Evolutionary conservation across 2,329 filamentous ascomycete genomes (phyloP), one percentile per base, ranked within the genome.

Genomic region (Fusarium luffae): DNA sequence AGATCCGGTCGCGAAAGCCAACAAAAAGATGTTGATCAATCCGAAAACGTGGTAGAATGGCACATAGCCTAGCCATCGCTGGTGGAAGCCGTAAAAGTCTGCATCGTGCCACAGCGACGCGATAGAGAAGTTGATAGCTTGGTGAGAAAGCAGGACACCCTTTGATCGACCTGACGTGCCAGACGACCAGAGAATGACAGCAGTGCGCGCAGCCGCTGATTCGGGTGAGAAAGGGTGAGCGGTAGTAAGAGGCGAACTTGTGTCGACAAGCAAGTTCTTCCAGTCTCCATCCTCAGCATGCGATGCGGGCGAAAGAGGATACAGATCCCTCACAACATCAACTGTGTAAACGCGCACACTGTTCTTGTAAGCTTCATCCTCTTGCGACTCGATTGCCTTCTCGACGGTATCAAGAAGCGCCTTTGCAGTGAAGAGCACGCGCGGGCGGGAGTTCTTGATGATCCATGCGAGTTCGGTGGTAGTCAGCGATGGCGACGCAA

Each of bases 141-240:
- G 82, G 77, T 94, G 91, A 4, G 89, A 89, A 55, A 93, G 88
- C 74, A 91, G 85, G 2, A 93, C 92, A 40, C 92, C 92, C 76
- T 94, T 94, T 14, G 92, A 91, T 1, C 90, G 83, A 2, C 92
- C 92, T 0, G 92, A 94, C 0, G 90, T 92, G 14, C 91, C 86
- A 1, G 85, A 89, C 0, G 81, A 83, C 81, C 81, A 83, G 54
- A 83, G 77, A 49, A 83, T 81, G 2, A 83, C 71, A 42, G 81
- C 81, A 4, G 87, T 90, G 75, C 92, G 92, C 70, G 90, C 90
- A 7, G 44, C 18, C 1, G 76, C 68, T 14, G 71, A 76, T 25
- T 68, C 62, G 12, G 72, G 44, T 1, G 73, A 74, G 62, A 85
- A 82, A 13, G 81, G 77, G 3, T 77, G 75, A 77, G 79, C 19